These are phyloP conservation scores for Tolypocladium guangdongense DNA, from an alignment of 2,329 filamentous ascomycete species.

Conservation along the genomic window DNA sequence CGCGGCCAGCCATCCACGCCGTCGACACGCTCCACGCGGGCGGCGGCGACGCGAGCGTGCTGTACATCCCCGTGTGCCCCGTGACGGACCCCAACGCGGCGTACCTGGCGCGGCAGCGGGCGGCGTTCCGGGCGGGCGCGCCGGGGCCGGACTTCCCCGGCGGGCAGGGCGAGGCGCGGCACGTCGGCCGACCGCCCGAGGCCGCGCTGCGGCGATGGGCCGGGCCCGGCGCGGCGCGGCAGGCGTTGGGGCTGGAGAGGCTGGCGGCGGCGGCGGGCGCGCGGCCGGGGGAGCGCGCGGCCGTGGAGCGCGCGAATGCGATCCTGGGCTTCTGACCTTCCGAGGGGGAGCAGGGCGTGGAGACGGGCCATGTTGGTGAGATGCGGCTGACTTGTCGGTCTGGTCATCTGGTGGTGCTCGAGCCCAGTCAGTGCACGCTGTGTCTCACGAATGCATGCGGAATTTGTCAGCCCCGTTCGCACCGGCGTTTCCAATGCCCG, in stretches of 20 bases:
- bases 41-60: slow-evolving; percentile 62
- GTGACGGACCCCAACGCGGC: slow-evolving; percentile 63
- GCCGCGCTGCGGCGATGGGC: slow-evolving; percentile 23
- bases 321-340: slow-evolving; percentile 33
- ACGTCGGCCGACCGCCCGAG: slow-evolving; percentile 34
- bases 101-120: slow-evolving; percentile 60
- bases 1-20: slow-evolving; percentile 51
- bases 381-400: background rate
- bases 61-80: slow-evolving; percentile 85
- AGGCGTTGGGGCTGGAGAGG: slow-evolving; percentile 34
- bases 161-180: slow-evolving; percentile 53
- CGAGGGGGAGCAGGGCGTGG: background rate
- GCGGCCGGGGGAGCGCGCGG: slow-evolving; percentile 22
- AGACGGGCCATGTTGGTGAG: background rate
- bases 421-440: too few species aligned
- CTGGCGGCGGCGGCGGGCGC: slow-evolving; percentile 17
- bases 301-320: slow-evolving; percentile 29
- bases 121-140: slow-evolving; percentile 57
- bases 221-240: slow-evolving; percentile 19
- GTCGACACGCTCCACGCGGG: slow-evolving; percentile 74
- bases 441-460: too few species aligned
- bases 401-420: too few species aligned
- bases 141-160: slow-evolving; percentile 63
- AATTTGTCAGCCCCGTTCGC: too few species aligned
- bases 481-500: too few species aligned